phyloP scores from a whole-genome alignment of 179 eudicot species.

The Sideroxylon spinosum region DNA sequence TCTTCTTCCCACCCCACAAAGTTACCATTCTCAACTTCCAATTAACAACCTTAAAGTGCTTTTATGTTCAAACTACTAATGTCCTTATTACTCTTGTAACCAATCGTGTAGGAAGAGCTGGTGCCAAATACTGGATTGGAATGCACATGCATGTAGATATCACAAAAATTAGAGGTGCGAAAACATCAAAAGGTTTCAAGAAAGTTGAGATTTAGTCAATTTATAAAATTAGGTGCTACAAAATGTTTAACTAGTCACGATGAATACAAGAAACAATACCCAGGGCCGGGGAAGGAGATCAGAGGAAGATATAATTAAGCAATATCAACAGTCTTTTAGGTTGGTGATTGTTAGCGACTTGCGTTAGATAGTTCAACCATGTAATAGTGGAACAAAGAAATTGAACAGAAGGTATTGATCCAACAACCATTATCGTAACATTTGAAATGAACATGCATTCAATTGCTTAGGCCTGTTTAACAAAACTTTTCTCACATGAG shows the following conservation, averaged over 20 bases:
- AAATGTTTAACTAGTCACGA: too few species aligned
- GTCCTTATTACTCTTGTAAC: too few species aligned
- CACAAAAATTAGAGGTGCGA: not conserved
- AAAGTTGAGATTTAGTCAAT: not conserved
- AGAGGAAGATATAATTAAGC: not conserved
- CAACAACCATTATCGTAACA: conserved; percentile 43
- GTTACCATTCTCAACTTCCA: too few species aligned
- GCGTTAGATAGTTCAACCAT: not conserved
- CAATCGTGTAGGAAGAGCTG: too few species aligned
- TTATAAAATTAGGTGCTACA: too few species aligned
- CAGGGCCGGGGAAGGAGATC: not conserved
- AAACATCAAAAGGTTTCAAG: too few species aligned
- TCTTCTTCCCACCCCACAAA: too few species aligned
- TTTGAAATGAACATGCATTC: conserved; percentile 65
- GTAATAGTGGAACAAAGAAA: not conserved
- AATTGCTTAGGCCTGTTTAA: conserved; percentile 79
- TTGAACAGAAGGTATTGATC: not conserved
- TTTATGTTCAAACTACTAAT: too few species aligned
- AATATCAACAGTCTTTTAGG: not conserved
- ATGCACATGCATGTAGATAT: too few species aligned
- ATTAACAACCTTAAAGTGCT: too few species aligned
- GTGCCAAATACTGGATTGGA: too few species aligned
- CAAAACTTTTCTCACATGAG: conserved; percentile 37
- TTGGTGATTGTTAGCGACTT: not conserved
- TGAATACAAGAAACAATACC: not conserved